phyloP scores from a whole-genome alignment of 2,329 filamentous ascomycete genomes.

The Immersiporthe knoxdaviesiana region DNA sequence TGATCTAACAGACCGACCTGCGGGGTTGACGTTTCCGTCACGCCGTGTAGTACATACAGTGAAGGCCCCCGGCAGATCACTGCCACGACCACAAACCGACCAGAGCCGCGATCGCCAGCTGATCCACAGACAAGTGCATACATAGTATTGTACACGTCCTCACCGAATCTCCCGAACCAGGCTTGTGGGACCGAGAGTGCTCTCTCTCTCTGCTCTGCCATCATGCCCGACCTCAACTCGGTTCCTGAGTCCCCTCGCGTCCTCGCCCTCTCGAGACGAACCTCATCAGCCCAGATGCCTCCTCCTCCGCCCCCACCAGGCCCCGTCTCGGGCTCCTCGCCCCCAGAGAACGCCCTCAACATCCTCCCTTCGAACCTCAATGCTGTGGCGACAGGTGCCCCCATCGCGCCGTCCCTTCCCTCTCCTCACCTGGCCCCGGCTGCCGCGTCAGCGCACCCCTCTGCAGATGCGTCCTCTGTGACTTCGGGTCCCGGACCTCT shows the following conservation, averaged over 20 bases:
- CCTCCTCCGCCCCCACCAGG: slow-evolving; percentile 45
- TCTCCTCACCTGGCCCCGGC: slow-evolving; percentile 40
- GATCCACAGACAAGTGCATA: slow-evolving; percentile 8
- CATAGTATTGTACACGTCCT: slow-evolving; percentile 8
- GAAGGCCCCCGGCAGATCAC: background rate
- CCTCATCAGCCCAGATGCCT: slow-evolving; percentile 50
- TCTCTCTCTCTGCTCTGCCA: too few species aligned
- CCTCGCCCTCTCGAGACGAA: slow-evolving; percentile 47
- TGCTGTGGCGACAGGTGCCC: slow-evolving; percentile 47
- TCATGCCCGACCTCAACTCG: slow-evolving; percentile 61
- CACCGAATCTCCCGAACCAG: slow-evolving; percentile 7
- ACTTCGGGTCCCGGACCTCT: slow-evolving; percentile 68
- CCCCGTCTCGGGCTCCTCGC: slow-evolving; percentile 37
- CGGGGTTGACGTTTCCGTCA: background rate
- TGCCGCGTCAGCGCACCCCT: slow-evolving; percentile 32
- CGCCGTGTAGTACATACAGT: background rate
- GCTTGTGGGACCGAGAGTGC: background rate
- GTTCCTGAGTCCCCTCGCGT: slow-evolving; percentile 55
- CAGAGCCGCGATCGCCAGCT: background rate
- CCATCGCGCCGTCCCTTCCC: slow-evolving; percentile 39
- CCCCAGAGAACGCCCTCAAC: slow-evolving; percentile 49
- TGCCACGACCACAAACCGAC: slow-evolving; percentile 12
- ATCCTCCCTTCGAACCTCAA: slow-evolving; percentile 62
- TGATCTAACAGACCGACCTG: background rate
- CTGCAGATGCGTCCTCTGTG: slow-evolving; percentile 51